Base-by-base conservation (phyloP, 371 early-diverging fungal species). In the Haplosporangium sp. region DNA sequence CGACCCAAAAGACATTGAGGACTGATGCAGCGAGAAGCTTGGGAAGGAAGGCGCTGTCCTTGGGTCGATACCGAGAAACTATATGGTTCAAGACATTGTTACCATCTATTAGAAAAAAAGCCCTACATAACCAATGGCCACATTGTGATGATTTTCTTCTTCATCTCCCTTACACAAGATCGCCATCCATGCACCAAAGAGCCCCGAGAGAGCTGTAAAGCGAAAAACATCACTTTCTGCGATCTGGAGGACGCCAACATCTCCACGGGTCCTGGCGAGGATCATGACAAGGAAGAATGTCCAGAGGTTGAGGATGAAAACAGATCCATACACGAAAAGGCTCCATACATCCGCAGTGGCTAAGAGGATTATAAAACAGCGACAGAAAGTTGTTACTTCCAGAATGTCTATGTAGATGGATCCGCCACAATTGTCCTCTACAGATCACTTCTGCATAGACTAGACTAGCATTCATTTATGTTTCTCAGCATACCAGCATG, bases 1-100 rank as follows among this genome's bases (percentile, higher is more conserved):
- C 52, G 13, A 57, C 57, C 77, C 77, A 76, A 10, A 71, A 64
- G 47, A 71, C 38, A 45, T 67, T 71, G 57, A 71, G 14, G 21
- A 71, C 45, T 36, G 56, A 43, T 6, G 54, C 53, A 7, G 40
- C 52, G 13, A 53, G 1, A 14, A 55, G n/a, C 62, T 76, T 70
- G 43, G 48, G 50, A 38, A 48, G 58, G 67, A 71, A 76, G 13
- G 16, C 23, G 43, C 54, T 59, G 42, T 64, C 57, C n/a, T 54
- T 23, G 16, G 63, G 59, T 38, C 36, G 59, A 42, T 58, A 76
- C 14, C 67, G 18, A 51, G 61, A 65, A 41, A 59, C 75, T 74
- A 64, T 16, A 50, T 8, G 37, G 42, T 48, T 29, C 20, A 46
- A 21, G 13, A 21, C 10, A 38, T 10, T 9, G 6, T 50, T 3